Evolutionary conservation across 2,329 filamentous ascomycete species (phyloP), one percentile per base, ranked within the genome.

Genomic region (Aureobasidium sp.): DNA sequence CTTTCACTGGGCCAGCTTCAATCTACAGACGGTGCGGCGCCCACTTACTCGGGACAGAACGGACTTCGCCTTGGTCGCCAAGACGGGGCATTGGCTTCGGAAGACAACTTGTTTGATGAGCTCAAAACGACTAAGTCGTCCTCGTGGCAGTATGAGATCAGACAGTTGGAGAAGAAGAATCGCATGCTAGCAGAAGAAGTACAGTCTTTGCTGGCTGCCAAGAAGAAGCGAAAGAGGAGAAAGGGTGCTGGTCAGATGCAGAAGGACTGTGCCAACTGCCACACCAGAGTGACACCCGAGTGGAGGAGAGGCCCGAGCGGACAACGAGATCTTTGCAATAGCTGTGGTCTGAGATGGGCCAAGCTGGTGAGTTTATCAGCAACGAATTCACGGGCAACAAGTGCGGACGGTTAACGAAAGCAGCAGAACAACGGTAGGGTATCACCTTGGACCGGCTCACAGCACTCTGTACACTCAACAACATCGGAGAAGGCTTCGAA

Each of bases 261-360:
- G 64, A 90, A 93, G 66, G 89, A 95, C 72, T 97, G 93, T 70
- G 90, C 89, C 59, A 96, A 96, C 73, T 97, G 93, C 69, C 90
- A 95, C 70, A 96, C 91, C 6, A 82, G 87, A 66, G 89, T 88
- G 61, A 97, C 93, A 6, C 93, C 93, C 0, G 93, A 97, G 77
- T 97, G 93, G 93, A 84, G 93, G 67, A 81, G 92, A 71, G 93
- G 93, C 27, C 93, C 93, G 1, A 96, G 91, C 72, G 93, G 93
- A 9, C 90, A 96, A 71, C 84, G 93, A 68, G 93, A 97, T 78
- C 78, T 97, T 36, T 97, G 93, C 75, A 97, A 97, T 76, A 95
- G 91, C 74, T 97, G 93, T 76, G 93, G 93, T 59, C 77, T 97
- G 68, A 83, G 93, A 65, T 97, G 90, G 89, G 93, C 93, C 45